Conservation (phyloP, 1,139 yeast genomes). For the Zhuliangozyma blackwelliae region DNA sequence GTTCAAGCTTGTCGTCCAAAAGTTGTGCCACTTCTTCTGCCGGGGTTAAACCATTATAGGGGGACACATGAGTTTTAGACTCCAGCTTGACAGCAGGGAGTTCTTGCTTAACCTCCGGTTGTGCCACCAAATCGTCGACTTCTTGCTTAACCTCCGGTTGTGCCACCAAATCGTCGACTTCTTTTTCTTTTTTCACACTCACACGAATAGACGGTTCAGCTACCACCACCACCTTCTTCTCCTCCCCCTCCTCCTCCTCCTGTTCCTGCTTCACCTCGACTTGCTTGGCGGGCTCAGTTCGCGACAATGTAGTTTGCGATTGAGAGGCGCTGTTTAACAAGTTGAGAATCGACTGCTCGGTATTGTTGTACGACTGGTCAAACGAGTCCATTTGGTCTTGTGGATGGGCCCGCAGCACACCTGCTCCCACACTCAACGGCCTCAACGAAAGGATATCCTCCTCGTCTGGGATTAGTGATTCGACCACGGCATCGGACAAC, state of each 20-base stretch:
- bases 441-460: conserved; percentile 5
- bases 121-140: no score
- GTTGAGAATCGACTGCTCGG: conserved; percentile 43
- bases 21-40: conserved; percentile 10
- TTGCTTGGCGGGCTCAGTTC: not conserved
- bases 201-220: no score
- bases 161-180: no score
- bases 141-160: no score
- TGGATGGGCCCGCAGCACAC: not conserved
- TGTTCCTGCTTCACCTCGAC: no score
- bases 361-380: conserved; percentile 35
- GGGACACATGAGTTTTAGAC: conserved; percentile 5
- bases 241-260: no score
- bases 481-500: conserved; percentile 37
- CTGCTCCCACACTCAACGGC: not conserved
- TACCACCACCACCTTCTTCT: no score
- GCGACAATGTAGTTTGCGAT: conserved; percentile 7
- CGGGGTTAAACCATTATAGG: conserved; percentile 8
- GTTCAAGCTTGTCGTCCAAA: not conserved
- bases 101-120: no score
- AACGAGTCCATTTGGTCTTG: conserved; percentile 22
- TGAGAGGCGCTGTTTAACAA: conserved; percentile 23
- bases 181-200: no score
- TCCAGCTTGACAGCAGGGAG: conserved; percentile 1
- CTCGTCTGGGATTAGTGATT: conserved; percentile 26